These are phyloP conservation scores for Salisapilia sapeloensis DNA, from an alignment of 352 stramenopile species.

Conservation along the genomic window DNA sequence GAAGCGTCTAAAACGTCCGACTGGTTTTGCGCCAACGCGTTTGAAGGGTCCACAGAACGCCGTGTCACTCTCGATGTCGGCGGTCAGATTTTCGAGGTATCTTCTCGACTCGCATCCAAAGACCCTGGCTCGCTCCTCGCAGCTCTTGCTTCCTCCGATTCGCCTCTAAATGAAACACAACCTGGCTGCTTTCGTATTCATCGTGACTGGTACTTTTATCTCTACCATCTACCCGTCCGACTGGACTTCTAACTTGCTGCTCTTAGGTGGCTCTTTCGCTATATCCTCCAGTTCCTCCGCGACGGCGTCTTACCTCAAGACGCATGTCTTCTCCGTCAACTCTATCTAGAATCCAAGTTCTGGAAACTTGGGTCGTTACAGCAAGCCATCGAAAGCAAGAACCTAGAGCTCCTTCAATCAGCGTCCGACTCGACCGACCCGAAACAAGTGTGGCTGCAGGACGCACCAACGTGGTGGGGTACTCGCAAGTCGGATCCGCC, in stretches of 20 bases:
- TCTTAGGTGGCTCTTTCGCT: conserved; percentile 47
- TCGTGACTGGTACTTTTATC: conserved; percentile 26
- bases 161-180: conserved; percentile 29
- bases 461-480: too few species aligned
- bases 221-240: background rate
- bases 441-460: too few species aligned
- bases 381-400: conserved; percentile 56
- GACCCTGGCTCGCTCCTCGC: conserved; percentile 45
- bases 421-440: too few species aligned
- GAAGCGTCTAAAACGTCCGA: conserved; percentile 46
- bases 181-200: conserved; percentile 59
- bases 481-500: background rate
- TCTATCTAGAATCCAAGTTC: conserved; percentile 73
- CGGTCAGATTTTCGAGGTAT: conserved; percentile 58
- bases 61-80: conserved; percentile 49
- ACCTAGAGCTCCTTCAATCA: conserved; percentile 45
- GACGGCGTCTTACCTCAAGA: conserved; percentile 52
- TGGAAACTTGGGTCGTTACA: conserved; percentile 67
- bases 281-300: conserved; percentile 64
- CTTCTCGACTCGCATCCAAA: conserved; percentile 19
- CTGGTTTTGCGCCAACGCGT: conserved; percentile 53
- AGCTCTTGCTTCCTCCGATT: conserved; percentile 43
- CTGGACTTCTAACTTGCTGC: background rate
- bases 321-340: conserved; percentile 32
- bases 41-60: conserved; percentile 19